These are phyloP conservation scores for Penicillium expansum DNA, from an alignment of 2,329 filamentous ascomycete genomes.

Conservation along the genomic window DNA sequence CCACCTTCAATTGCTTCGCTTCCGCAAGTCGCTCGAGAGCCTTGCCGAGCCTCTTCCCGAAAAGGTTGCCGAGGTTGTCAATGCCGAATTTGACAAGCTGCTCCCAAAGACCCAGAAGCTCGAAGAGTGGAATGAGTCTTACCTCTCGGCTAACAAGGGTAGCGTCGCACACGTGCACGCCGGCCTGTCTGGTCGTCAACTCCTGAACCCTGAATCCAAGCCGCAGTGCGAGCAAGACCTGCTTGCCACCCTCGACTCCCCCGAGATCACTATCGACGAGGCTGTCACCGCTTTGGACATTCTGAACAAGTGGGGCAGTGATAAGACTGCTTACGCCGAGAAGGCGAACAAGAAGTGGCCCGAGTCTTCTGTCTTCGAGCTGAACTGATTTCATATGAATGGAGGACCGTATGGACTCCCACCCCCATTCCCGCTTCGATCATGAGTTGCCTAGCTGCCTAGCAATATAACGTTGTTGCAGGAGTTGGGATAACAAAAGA, in stretches of 20 bases:
- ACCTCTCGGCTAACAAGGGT: constrained; percentile 59
- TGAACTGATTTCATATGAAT: constrained; percentile 18
- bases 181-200: constrained; percentile 58
- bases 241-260: constrained; percentile 55
- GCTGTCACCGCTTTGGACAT: constrained; percentile 55
- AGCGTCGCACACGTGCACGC: constrained; percentile 64
- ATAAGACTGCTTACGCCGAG: constrained; percentile 50
- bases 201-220: constrained; percentile 58
- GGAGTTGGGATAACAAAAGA: not conserved
- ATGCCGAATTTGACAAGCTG: constrained; percentile 63
- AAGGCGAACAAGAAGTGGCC: constrained; percentile 43
- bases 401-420: not conserved
- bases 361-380: constrained; percentile 39
- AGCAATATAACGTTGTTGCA: not conserved
- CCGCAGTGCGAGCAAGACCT: constrained; percentile 61
- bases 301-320: constrained; percentile 52
- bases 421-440: not conserved
- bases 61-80: constrained; percentile 67
- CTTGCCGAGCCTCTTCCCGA: constrained; percentile 60
- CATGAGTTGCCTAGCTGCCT: not conserved
- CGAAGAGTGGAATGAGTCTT: constrained; percentile 64
- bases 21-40: constrained; percentile 62
- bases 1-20: constrained; percentile 70
- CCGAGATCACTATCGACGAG: constrained; percentile 54
- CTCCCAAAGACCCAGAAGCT: constrained; percentile 58